Evolutionary conservation across 2,329 filamentous ascomycete species (phyloP), one percentile per base, ranked within the genome.

Genomic region (Xylariaceae sp.): DNA sequence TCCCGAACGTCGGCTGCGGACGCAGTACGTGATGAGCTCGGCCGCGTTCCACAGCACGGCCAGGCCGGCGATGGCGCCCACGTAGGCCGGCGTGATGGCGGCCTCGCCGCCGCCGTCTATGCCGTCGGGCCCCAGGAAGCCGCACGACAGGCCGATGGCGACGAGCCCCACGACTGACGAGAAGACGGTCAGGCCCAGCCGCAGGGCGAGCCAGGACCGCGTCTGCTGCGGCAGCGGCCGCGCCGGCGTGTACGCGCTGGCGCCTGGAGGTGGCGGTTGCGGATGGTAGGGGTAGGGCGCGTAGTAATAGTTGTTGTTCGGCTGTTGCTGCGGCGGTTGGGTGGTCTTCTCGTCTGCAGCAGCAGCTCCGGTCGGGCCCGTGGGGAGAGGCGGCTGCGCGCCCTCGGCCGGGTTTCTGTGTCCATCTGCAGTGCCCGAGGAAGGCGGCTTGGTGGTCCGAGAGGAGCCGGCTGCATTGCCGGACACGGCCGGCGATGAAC

Each of bases 21-120:
- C 43, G 16, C 31, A 46, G 34, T 44, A 53, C 2, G 51, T 54
- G 37, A 53, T 48, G 11, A 56, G 37, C 37, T 55, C 51, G 26
- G 49, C 47, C 8, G 40, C 39, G 25, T 53, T 54, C 50, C 51
- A 56, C 5, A 52, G 18, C 22, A 54, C 46, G 12, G 46, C 45
- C 17, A 36, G 32, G 19, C 48, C 44, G 22, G 35, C 35, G 29
- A 55, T 47, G n/a, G 43, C 43, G 28, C 50, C 35, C 9, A 42
- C 31, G 29, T 45, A 53, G 3, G 38, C 22, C 1, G 45, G 34
- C 4, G 35, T 40, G 21, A 3, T 15, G 7, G 31, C 18, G 11
- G 14, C 38, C 11, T 14, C 19, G 10, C 40, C 35, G 5, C 25
- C 32, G 5, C 44, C 16, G n/a, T n/a, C n/a, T n/a, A n/a, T n/a